Conservation (phyloP, 495 filamentous ascomycete species). For the Aspergillus asperescens region DNA sequence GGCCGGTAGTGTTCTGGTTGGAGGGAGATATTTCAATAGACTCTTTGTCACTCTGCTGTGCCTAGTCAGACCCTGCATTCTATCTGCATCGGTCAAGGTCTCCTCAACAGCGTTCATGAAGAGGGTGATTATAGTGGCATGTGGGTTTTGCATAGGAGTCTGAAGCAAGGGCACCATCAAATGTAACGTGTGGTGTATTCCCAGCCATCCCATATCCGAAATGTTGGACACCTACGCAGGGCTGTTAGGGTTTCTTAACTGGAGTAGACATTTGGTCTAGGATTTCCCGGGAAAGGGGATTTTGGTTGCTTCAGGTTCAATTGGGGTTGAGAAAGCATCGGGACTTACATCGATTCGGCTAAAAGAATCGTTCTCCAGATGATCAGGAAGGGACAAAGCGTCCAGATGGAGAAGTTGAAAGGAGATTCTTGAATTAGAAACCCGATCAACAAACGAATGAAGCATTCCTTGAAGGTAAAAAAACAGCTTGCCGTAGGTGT, state of each 20-base stretch:
- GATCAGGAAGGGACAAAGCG: slow-evolving; percentile 5
- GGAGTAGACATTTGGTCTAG: background rate
- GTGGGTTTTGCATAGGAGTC: background rate
- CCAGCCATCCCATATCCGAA: background rate
- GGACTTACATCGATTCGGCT: slow-evolving; percentile 17
- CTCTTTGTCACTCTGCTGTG: background rate
- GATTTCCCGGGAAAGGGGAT: background rate
- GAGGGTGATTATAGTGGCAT: background rate
- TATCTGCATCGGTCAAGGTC: background rate
- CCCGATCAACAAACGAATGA: slow-evolving; percentile 6
- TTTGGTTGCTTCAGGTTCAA: no score
- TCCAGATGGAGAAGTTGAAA: background rate
- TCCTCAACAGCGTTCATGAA: background rate
- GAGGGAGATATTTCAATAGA: background rate
- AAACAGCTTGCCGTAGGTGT: slow-evolving; percentile 32
- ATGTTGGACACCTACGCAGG: slow-evolving; percentile 1
- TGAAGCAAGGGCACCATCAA: background rate
- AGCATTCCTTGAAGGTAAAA: slow-evolving; percentile 20
- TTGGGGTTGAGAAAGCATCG: no score
- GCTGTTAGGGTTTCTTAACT: background rate
- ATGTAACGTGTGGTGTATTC: background rate
- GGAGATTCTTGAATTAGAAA: background rate
- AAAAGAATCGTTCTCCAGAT: slow-evolving; percentile 8
- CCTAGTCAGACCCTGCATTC: background rate
- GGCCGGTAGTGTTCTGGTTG: background rate